Conservation (phyloP, 208 protist species). For the Kentomonas sorsogonicus region DNA sequence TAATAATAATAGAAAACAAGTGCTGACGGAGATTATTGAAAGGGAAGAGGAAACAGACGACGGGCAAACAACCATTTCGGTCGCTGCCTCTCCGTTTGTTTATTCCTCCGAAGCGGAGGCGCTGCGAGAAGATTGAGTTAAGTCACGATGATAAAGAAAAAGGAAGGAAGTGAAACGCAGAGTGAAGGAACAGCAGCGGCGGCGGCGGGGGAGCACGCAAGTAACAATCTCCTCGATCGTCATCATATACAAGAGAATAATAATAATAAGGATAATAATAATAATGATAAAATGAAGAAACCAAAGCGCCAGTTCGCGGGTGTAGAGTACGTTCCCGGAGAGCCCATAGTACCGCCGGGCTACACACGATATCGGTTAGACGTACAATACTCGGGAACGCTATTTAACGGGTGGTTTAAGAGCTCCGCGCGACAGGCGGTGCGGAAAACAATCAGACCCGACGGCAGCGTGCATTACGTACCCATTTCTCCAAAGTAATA, state of each 20-base stretch:
- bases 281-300: not conserved
- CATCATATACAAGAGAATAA: too few relatives aligned
- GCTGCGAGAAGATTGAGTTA: too few relatives aligned
- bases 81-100: too few relatives aligned
- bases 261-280: constrained; percentile 6
- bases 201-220: too few relatives aligned
- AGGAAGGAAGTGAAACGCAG: too few relatives aligned
- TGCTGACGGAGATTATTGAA: too few relatives aligned
- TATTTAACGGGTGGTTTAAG: constrained; percentile 88
- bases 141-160: too few relatives aligned
- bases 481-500: not conserved
- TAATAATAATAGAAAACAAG: constrained; percentile 7
- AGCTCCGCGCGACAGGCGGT: constrained; percentile 28
- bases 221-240: too few relatives aligned
- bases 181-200: too few relatives aligned
- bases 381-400: constrained; percentile 83
- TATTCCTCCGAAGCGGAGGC: too few relatives aligned
- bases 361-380: constrained; percentile 82
- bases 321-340: constrained; percentile 65
- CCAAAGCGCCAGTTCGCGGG: not conserved
- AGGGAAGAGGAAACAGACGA: too few relatives aligned
- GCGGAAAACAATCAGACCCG: not conserved
- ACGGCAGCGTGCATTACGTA: not conserved
- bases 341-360: constrained; percentile 77
- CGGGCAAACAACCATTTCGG: too few relatives aligned